phyloP scores from a whole-genome alignment of 441 rosid genomes.

The Biscutella laevigata region DNA sequence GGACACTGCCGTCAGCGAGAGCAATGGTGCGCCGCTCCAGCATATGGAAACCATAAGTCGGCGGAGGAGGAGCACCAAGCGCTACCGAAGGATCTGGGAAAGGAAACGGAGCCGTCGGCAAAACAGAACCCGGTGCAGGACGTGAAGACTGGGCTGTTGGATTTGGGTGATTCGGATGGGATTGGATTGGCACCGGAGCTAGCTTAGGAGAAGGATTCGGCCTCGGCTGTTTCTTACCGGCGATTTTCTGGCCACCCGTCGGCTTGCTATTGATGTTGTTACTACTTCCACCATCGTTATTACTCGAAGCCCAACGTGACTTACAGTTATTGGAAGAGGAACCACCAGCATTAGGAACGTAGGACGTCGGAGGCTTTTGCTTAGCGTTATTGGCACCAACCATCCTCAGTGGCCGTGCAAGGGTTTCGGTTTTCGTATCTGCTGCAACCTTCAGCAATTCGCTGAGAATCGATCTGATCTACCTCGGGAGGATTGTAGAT shows the following conservation, averaged over 20 bases:
- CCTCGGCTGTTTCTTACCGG: conserved; percentile 29
- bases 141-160: conserved; percentile 16
- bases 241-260: conserved; percentile 21
- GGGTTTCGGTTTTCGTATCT: not conserved
- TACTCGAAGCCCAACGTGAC: conserved; percentile 43
- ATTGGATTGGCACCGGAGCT: conserved; percentile 28
- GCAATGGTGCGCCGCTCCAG: conserved; percentile 77
- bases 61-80: conserved; percentile 60
- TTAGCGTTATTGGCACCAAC: conserved; percentile 44
- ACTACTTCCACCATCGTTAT: conserved; percentile 26
- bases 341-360: conserved; percentile 24
- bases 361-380: conserved; percentile 31
- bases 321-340: conserved; percentile 40
- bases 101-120: conserved; percentile 31
- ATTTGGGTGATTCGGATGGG: conserved; percentile 27
- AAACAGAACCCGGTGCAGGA: too few relatives aligned
- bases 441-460: not conserved
- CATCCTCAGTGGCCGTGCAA: conserved; percentile 31
- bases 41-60: conserved; percentile 89
- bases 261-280: conserved; percentile 16
- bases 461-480: not conserved
- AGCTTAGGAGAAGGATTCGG: conserved; percentile 36
- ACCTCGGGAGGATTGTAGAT: not conserved
- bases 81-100: conserved; percentile 44
- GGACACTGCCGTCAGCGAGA: conserved; percentile 84